Base-by-base conservation (phyloP, 2,329 filamentous ascomycete species). In the Paecilomyces sp. region DNA sequence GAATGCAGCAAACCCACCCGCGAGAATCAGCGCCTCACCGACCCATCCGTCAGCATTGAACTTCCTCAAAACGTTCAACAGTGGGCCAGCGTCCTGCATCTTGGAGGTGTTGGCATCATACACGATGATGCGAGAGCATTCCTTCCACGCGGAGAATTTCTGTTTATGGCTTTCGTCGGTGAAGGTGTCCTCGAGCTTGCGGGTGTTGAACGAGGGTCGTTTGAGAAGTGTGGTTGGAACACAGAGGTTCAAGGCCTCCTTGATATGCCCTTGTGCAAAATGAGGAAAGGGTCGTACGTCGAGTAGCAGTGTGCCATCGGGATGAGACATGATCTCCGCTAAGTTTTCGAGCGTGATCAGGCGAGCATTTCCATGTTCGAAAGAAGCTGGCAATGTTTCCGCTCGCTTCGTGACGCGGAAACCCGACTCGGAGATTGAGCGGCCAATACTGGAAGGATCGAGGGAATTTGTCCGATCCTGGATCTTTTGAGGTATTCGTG, bases 181-280 rank as follows among this genome's bases (percentile, higher is more conserved):
- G 70, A 99, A 95, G 0, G 91, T 97, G 62, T 92, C 89, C 65
- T 90, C 86, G 33, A 99, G 80, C 71, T 95, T 97, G 63, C 92
- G 83, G 12, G 96, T 84, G 66, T 93, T 93, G 75, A 95, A 97
- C 0, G 92, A 95, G 0, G 91, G 88, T 56, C 94, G 83, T 75
- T 97, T 97, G 18, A 99, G 77, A 13, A 99, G 79, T 0, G 93
- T 97, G 0, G 94, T 97, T 0, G 94, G 94, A 62, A 97, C 96
- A 70, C 94, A 97, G 4, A 99, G 80, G 70, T 95, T 97, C 33
- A 99, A 77, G 0, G 93, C 91, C n/a, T 88, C 88, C 56, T 82
- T 78, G 58, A 97, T 89, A 31, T 90, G 86, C 24, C 89, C 87
- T 54, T 85, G 82, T 0, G 87, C 83, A 70, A 89, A 97, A 65